These are phyloP conservation scores for Pseudogymnoascus sp. DNA, from an alignment of 2,329 filamentous ascomycete genomes.

Conservation along the genomic window DNA sequence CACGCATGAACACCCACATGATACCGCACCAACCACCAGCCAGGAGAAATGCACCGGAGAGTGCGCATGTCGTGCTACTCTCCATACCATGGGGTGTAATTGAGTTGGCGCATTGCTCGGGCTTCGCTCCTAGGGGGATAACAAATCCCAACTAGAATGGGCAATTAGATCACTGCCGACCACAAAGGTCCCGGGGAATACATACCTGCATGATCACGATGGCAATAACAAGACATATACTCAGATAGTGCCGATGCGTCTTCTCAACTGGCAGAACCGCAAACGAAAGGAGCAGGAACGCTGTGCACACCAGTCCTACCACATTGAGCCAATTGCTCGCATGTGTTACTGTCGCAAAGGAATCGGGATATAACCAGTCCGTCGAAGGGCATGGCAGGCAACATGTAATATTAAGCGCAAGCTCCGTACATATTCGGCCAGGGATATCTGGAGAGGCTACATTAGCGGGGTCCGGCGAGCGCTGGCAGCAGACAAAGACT, in stretches of 20 bases:
- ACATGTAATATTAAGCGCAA: slow-evolving; percentile 50
- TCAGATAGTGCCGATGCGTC: slow-evolving; percentile 88
- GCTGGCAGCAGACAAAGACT: background rate
- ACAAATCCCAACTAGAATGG: slow-evolving; percentile 70
- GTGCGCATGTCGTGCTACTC: slow-evolving; percentile 70
- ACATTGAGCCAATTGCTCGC: slow-evolving; percentile 80
- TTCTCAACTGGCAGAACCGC: slow-evolving; percentile 73
- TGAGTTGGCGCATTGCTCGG: slow-evolving; percentile 74
- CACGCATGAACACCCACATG: slow-evolving; percentile 86
- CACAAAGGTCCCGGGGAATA: slow-evolving; percentile 17
- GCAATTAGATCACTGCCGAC: slow-evolving; percentile 18
- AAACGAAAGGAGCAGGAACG: slow-evolving; percentile 75
- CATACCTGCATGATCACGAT: slow-evolving; percentile 73
- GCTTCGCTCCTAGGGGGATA: slow-evolving; percentile 69
- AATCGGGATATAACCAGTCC: slow-evolving; percentile 62
- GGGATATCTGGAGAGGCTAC: slow-evolving; percentile 35
- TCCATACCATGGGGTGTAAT: slow-evolving; percentile 95
- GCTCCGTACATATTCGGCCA: slow-evolving; percentile 48
- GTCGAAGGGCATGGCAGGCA: slow-evolving; percentile 87
- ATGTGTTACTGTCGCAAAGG: slow-evolving; percentile 49
- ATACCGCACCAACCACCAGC: slow-evolving; percentile 77
- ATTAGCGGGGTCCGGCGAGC: slow-evolving; percentile 11
- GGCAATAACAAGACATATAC: slow-evolving; percentile 71
- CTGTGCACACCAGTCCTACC: slow-evolving; percentile 58
- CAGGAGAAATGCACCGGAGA: slow-evolving; percentile 78